Base-by-base conservation (phyloP, 805 yeast species). In the Metschnikowia proteae region DNA sequence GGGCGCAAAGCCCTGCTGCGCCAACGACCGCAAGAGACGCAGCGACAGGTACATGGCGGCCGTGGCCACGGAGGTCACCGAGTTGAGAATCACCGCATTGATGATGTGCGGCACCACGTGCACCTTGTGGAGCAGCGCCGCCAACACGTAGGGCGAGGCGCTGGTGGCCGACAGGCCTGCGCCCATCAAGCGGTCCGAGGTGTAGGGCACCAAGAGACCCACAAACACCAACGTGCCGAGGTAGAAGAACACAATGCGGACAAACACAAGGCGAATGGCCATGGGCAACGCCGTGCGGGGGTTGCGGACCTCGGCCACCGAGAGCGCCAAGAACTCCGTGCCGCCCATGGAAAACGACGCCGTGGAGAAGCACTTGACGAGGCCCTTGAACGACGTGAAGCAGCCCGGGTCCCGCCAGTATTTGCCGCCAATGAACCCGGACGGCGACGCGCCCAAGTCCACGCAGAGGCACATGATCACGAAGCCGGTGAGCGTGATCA, bases 351-450 rank as follows among this genome's bases (percentile, higher is more conserved):
- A 63, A 51, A 71, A 71, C 6, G 74, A 70, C 10, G 71, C 72
- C 8, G 73, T 70, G 42, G 70, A 71, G 40, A 71, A 68, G 10
- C 64, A 71, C 26, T 68, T 54, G 52, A 71, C 66, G 34, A 71
- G 60, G 32, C 76, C 76, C 61, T 71, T 71, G 58, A 71, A 71
- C 46, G 60, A 56, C 45, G 68, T 68, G 53, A 62, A 59, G 47
- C 61, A 67, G 41, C 74, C 74, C 6, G 74, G 74, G 52, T 70
- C 60, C 48, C 63, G 62, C 76, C 76, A 71, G 58, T 64, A 70
- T 50, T 53, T 59, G n/a, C 75, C 75, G 39, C 76, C 76, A 49
- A 71, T 67, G 45, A 65, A 71, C 4, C 69, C 67, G 41, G 46
- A 38, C 9, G 48, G 13, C n/a, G 58, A 47, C 7, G 64, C 65